Conservation (phyloP, 495 filamentous ascomycete species). For the Podospora bellae-mahoneyi region DNA sequence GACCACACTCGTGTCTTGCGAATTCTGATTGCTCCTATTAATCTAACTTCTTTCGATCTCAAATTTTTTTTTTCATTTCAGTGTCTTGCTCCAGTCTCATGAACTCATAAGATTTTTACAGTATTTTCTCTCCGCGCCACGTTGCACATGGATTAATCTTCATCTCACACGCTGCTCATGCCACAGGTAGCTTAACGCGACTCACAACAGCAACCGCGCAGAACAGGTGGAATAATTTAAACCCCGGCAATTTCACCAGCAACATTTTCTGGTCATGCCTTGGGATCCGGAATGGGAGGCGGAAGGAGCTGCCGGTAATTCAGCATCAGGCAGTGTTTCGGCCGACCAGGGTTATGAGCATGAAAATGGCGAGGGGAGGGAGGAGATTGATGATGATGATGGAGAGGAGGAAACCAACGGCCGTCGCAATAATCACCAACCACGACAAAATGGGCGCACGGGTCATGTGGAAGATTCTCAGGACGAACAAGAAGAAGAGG, state of each 20-base stretch:
- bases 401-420: neutral
- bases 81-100: neutral
- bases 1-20: neutral
- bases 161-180: neutral
- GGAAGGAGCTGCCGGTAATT: neutral
- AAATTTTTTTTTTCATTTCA: neutral
- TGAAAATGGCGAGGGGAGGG: neutral
- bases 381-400: neutral
- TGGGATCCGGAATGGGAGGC: slow-evolving; percentile 19
- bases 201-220: neutral
- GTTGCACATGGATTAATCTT: neutral
- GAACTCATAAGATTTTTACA: neutral
- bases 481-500: neutral
- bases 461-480: neutral
- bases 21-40: neutral
- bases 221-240: neutral
- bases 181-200: neutral
- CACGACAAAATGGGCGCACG: neutral
- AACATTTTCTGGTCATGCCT: slow-evolving; percentile 16
- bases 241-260: neutral
- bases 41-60: neutral
- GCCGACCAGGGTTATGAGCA: neutral
- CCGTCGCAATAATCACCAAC: neutral
- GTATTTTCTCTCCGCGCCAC: neutral
- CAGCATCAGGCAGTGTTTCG: neutral